Evolutionary conservation across 257 asterid species (phyloP).

Genomic region (Fraxinus cuspidata): DNA sequence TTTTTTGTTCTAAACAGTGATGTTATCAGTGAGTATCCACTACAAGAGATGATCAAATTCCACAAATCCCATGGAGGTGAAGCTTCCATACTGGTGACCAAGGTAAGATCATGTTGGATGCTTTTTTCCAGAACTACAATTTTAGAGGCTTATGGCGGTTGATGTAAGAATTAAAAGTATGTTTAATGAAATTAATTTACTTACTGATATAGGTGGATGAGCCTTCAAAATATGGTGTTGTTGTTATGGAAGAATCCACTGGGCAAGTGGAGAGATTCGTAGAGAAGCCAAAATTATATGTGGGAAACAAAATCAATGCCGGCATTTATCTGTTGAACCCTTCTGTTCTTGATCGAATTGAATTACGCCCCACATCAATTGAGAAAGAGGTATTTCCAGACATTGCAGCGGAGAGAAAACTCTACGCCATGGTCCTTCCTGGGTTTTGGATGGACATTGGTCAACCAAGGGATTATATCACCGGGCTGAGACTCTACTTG

Average conservation of each 20-base stretch:
- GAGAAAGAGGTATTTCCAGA: conserved; percentile 88
- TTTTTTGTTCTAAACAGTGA: conserved; percentile 96
- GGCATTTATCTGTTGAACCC: conserved; percentile 84
- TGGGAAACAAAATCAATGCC: conserved; percentile 92
- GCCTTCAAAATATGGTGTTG: conserved; percentile 93
- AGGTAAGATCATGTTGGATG: conserved; percentile 36
- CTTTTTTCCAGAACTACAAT: not conserved
- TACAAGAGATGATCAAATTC: conserved; percentile 81
- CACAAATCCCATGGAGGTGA: conserved; percentile 97
- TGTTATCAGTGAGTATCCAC: conserved; percentile 90
- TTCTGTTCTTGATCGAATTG: conserved; percentile 70
- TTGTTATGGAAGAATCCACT: conserved; percentile 68
- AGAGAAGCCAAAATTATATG: conserved; percentile 86
- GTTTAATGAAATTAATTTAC: not conserved
- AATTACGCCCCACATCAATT: conserved; percentile 81
- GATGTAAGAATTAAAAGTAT: not conserved
- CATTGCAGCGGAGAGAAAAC: conserved; percentile 65
- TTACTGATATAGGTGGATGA: conserved; percentile 69
- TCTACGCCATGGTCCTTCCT: conserved; percentile 77
- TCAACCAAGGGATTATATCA: conserved; percentile 86
- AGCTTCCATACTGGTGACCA: conserved; percentile 95
- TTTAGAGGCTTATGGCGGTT: conserved; percentile 2
- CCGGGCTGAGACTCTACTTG: conserved; percentile 72
- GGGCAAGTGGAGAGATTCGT: conserved; percentile 90
- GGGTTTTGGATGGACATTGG: conserved; percentile 99